A percentile compares a stretch with the other conserved stretches of the same genome.
phyloP scores from a whole-genome alignment of 306 rosid genomes.

The Cucumis cinereus region DNA sequence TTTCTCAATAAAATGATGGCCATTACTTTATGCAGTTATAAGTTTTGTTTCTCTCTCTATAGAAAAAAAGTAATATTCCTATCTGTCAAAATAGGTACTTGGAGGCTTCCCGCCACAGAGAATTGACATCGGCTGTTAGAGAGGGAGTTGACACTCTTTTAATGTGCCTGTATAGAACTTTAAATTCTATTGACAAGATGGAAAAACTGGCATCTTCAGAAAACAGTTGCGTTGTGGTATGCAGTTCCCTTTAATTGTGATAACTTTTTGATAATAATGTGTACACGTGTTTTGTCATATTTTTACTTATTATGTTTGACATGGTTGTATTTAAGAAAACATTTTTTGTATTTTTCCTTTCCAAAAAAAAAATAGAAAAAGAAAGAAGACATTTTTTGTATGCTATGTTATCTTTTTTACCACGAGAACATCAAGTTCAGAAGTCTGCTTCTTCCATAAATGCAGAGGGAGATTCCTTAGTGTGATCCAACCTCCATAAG shows the following conservation, averaged over 20 bases:
- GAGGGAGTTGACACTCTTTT: constrained; percentile 91
- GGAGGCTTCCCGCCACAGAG: constrained; percentile 62
- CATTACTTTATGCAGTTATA: background rate
- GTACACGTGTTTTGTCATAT: background rate
- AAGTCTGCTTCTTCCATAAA: background rate
- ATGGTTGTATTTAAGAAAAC: background rate
- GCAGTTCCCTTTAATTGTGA: constrained; percentile 16
- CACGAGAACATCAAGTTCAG: background rate
- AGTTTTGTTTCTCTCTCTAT: background rate
- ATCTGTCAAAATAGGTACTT: constrained; percentile 49
- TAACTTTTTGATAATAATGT: background rate
- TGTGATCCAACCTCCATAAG: too few relatives aligned
- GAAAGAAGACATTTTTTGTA: background rate
- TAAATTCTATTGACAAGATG: constrained; percentile 67
- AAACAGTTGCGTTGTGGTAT: constrained; percentile 90
- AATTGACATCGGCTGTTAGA: constrained; percentile 40
- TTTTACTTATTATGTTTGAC: background rate
- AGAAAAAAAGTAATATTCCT: background rate
- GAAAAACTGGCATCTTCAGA: constrained; percentile 78
- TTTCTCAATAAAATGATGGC: background rate
- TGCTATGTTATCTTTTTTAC: background rate
- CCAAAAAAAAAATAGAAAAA: too few relatives aligned
- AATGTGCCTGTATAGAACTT: constrained; percentile 84
- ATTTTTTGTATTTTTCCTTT: background rate
- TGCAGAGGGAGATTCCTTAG: too few relatives aligned